Base-by-base conservation (phyloP, 345 rosid species). In the Litchi chinensis region DNA sequence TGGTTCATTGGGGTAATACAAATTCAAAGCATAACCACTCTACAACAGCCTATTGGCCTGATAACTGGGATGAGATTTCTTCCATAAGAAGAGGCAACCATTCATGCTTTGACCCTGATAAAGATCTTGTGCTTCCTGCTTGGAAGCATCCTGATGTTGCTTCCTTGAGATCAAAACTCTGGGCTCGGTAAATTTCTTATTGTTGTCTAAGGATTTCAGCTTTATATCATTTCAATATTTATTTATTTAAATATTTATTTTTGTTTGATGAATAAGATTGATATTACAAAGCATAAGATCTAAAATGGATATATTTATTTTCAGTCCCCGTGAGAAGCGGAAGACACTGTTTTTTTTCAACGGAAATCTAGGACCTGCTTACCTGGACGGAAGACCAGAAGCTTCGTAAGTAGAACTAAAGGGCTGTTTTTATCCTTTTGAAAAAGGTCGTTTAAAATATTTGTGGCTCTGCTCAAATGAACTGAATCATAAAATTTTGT, bases 1-100 rank as follows among this genome's bases (percentile, higher is more conserved):
- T 95, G 79, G 98, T 94, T 86, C 99, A 95, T 75, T 95, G 99
- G 99, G 99, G 99, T 62, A 95, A 95, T 85, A 92, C 98, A 12
- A 93, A 93, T 82, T 87, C 97, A 62, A 95, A 95, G 92, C 98
- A 95, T 62, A 93, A 94, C 46, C 89, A 87, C 73, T 94, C 99
- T 0, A 95, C 99, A 59, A 95, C 99, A 71, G 99, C 99, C 50
- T 95, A 95, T 62, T 86, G 90, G 91, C 89, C 88, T 82, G 99
- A 95, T 82, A 89, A 92, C 77, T 95, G 99, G 99, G 89, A 95
- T 77, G 2, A 8, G 0, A 89, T 95, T 75, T 85, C 99, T 80
- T 57, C 87, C 74, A 91, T 87, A 75, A 87, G 88, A 83, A 91
- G 92, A 87, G 99, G 99, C 73, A 76, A 85, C 70, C 99, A 95